Evolutionary conservation across 1,139 yeast genomes (phyloP), one percentile per base, ranked within the genome.

Genomic region (Yamadazyma dushanensis): DNA sequence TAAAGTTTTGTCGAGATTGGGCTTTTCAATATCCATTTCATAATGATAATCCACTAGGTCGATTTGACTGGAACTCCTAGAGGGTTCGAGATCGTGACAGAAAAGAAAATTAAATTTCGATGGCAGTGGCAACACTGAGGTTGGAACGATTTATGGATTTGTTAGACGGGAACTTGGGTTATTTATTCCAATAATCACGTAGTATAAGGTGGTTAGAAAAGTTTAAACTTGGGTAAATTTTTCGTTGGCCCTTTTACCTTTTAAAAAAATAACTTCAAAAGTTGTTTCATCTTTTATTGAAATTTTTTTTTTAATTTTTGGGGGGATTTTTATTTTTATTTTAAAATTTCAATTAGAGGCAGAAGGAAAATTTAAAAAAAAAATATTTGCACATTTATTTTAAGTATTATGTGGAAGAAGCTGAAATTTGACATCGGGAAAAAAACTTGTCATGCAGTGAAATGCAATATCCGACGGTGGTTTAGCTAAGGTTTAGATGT

Each of bases 21-120:
- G 30, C 14, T 32, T 35, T 22, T 30, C 25, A 15, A 29, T 23
- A 24, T 32, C 34, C 42, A 39, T 39, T 31, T 31, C 29, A 31
- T 31, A 13, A 17, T 29, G 20, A 20, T 10, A 29, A 19, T n/a
- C 14, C 21, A 16, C 14, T 11, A 17, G 23, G n/a, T n/a, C n/a
- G n/a, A n/a, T n/a, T n/a, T n/a, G n/a, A n/a, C n/a, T n/a, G n/a
- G n/a, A n/a, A n/a, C n/a, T n/a, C n/a, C n/a, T n/a, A n/a, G n/a
- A n/a, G n/a, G n/a, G n/a, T n/a, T n/a, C n/a, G n/a, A n/a, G n/a
- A n/a, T n/a, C n/a, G n/a, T n/a, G n/a, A n/a, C n/a, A n/a, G n/a
- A n/a, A n/a, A n/a, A n/a, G n/a, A 5, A 19, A 19, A n/a, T 19
- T 5, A 10, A 13, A 10, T 10, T 6, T 15, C 16, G 26, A 24